Conservation (phyloP, 2,329 filamentous ascomycete genomes). For the Didymella lethalis region DNA sequence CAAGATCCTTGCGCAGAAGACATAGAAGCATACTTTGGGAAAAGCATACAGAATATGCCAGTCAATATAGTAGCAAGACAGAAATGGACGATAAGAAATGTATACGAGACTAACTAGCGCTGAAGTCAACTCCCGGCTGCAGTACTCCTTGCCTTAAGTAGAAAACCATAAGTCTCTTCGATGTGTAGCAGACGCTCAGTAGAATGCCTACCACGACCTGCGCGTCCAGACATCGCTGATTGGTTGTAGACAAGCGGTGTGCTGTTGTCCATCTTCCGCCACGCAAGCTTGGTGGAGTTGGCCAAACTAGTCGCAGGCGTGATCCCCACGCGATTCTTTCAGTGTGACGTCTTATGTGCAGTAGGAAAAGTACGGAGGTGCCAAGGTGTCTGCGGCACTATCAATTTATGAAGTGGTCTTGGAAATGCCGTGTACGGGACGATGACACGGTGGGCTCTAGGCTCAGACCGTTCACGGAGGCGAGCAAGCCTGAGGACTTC, state of each 20-base stretch:
- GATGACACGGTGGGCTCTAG: conserved; percentile 40
- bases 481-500: conserved; percentile 34
- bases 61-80: neutral
- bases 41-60: neutral
- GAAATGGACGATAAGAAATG: neutral
- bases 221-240: neutral
- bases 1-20: neutral
- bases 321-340: conserved; percentile 3
- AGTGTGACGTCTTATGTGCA: conserved; percentile 13
- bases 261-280: conserved; percentile 1
- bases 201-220: neutral
- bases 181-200: neutral
- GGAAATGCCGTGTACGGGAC: conserved; percentile 27
- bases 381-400: conserved; percentile 30
- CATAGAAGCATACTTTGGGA: neutral
- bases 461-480: conserved; percentile 49
- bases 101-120: no score
- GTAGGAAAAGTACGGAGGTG: conserved; percentile 14
- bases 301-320: conserved; percentile 4
- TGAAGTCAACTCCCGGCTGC: no score
- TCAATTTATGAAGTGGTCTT: conserved; percentile 30
- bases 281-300: conserved; percentile 12
- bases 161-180: no score
- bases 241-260: conserved; percentile 9
- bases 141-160: no score